These are phyloP conservation scores for Kandelia obovata DNA, from an alignment of 345 rosid genomes.

Conservation along the genomic window DNA sequence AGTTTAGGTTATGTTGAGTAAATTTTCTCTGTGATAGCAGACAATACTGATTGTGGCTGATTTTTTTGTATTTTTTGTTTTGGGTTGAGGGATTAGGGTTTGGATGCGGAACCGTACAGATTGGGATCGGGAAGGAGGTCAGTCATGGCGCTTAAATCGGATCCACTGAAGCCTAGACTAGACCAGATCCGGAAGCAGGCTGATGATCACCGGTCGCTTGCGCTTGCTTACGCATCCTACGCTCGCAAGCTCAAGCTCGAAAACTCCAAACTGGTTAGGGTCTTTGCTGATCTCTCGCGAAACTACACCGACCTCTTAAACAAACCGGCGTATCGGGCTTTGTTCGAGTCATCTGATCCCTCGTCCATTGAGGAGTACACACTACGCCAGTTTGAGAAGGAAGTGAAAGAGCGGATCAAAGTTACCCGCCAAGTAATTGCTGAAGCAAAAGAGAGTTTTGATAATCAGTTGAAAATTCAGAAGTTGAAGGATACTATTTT, in stretches of 20 bases:
- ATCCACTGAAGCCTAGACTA: conserved; percentile 83
- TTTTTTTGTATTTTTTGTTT: background rate
- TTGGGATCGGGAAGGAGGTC: conserved; percentile 67
- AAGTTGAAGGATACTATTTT: conserved; percentile 93
- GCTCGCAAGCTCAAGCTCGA: conserved; percentile 97
- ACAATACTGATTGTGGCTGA: background rate
- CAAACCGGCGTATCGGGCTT: conserved; percentile 61
- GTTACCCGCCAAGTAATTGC: conserved; percentile 81
- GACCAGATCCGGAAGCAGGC: conserved; percentile 98
- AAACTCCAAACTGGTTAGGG: conserved; percentile 79
- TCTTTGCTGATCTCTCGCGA: conserved; percentile 83
- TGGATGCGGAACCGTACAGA: conserved; percentile 32
- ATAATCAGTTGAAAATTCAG: conserved; percentile 94
- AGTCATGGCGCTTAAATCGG: conserved; percentile 75
- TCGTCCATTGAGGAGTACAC: conserved; percentile 60
- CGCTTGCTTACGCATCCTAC: conserved; percentile 82
- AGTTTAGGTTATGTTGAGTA: conserved; percentile 13
- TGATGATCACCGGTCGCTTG: conserved; percentile 82
- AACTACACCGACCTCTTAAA: conserved; percentile 79
- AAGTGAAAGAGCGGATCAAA: conserved; percentile 92
- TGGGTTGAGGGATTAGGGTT: conserved; percentile 32
- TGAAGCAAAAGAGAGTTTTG: conserved; percentile 92
- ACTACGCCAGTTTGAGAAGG: conserved; percentile 84
- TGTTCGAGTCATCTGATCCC: conserved; percentile 60
- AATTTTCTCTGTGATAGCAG: background rate